Evolutionary conservation across 495 filamentous ascomycete genomes (phyloP).

Genomic region (Oidiodendron maius): DNA sequence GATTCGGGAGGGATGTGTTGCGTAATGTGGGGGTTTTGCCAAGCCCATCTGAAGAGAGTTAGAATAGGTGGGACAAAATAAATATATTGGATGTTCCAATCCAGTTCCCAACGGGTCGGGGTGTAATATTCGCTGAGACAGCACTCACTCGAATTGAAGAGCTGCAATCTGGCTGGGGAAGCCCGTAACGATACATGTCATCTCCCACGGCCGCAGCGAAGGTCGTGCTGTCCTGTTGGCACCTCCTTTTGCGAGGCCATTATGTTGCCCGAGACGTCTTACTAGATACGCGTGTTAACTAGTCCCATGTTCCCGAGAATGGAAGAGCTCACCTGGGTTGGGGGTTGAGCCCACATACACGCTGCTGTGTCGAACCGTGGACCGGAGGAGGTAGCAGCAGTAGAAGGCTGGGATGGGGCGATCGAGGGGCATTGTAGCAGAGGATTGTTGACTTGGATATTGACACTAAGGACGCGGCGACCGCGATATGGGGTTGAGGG

Average conservation of each 20-base stretch:
- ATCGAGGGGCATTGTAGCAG: conserved; percentile 18
- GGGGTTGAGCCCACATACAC: conserved; percentile 92
- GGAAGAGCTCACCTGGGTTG: conserved; percentile 46
- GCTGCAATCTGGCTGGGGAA: conserved; percentile 84
- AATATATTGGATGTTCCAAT: not conserved
- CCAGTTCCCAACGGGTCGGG: too few species aligned
- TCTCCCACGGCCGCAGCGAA: conserved; percentile 83
- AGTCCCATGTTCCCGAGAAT: conserved; percentile 15
- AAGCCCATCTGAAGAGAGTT: conserved; percentile 67
- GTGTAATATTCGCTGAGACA: too few species aligned
- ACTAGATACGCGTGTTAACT: conserved; percentile 16
- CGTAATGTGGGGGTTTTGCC: conserved; percentile 75
- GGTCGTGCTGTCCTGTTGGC: conserved; percentile 64
- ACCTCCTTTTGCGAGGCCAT: conserved; percentile 73
- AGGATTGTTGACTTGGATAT: too few species aligned
- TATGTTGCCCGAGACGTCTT: conserved; percentile 82
- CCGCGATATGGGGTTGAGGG: too few species aligned
- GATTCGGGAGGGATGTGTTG: conserved; percentile 59
- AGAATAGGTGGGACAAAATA: not conserved
- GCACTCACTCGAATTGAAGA: conserved; percentile 81
- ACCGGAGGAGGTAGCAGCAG: conserved; percentile 78
- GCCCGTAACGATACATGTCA: conserved; percentile 80
- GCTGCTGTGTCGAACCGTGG: conserved; percentile 54
- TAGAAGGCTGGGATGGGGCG: conserved; percentile 49
- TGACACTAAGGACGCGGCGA: too few species aligned